phyloP scores from a whole-genome alignment of 345 rosid genomes.

The Citrus sinensis region DNA sequence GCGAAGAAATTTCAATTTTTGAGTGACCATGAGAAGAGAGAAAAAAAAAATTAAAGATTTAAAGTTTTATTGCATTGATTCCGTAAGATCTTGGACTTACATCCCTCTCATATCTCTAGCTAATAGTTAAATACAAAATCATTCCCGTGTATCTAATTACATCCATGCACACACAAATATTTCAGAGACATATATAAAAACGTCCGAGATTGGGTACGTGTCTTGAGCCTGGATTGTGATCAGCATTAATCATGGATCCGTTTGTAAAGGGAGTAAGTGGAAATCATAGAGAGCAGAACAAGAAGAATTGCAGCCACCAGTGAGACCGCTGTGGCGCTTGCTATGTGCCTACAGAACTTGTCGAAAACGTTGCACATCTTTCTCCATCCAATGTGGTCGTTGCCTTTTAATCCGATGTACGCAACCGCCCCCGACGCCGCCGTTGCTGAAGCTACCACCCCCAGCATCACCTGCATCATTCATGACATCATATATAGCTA shows the following conservation, averaged over 20 bases:
- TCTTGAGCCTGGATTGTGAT: too few species aligned
- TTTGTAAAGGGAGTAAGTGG: slow-evolving; percentile 44
- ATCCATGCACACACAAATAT: too few species aligned
- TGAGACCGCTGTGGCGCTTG: slow-evolving; percentile 39
- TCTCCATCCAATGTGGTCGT: slow-evolving; percentile 41
- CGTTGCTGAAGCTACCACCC: slow-evolving; percentile 71
- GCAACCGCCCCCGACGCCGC: slow-evolving; percentile 75
- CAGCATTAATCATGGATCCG: slow-evolving; percentile 16
- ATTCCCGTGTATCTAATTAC: too few species aligned
- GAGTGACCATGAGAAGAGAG: too few species aligned
- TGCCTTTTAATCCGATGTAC: slow-evolving; percentile 70
- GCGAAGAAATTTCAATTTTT: too few species aligned
- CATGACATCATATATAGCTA: not conserved
- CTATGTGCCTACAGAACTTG: slow-evolving; percentile 62
- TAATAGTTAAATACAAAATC: too few species aligned
- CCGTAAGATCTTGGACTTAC: too few species aligned
- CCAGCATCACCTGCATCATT: slow-evolving; percentile 57
- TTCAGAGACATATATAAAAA: too few species aligned
- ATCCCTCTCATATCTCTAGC: too few species aligned
- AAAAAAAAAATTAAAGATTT: too few species aligned
- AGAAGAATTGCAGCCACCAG: slow-evolving; percentile 59
- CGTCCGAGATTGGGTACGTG: too few species aligned
- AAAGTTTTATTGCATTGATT: too few species aligned
- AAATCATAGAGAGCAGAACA: slow-evolving; percentile 45
- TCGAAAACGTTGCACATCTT: slow-evolving; percentile 55